Base-by-base conservation (phyloP, 1,139 yeast species). In the Magnusiomyces tetraspermus region DNA sequence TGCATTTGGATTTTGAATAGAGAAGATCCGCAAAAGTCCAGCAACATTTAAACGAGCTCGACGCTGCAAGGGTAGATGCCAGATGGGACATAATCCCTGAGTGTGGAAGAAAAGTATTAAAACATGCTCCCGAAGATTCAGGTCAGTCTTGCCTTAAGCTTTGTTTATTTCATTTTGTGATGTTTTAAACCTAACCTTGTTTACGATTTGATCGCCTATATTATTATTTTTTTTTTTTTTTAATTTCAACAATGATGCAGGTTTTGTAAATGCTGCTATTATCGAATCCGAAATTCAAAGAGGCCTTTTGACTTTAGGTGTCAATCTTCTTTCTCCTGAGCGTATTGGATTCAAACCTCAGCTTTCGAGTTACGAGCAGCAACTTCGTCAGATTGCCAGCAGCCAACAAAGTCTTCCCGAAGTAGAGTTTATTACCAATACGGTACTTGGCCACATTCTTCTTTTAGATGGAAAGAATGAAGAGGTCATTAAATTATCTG, bases 81-180 rank as follows among this genome's bases (percentile, higher is more conserved):
- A 48, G 56, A 24, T 60, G 64, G 62, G 52, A 55, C 8, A 53
- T 50, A 15, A 58, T 62, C 3, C 58, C 62, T 2, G 63, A 61
- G 46, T 53, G 60, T 30, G 60, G 56, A 11, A 53, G 60, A 6
- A 60, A 60, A 49, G 56, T 59, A n/a, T 50, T 52, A 23, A 60
- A 59, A 46, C 56, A 56, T 41, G 49, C 58, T 10, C 53, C 58
- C 13, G 51, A 48, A 21, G 52, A 53, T 36, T 30, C 53, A 21
- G 50, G 56, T 54, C 30, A 43, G 54, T 50, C 24, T 3, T 17
- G 11, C 11, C 11, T 11, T 6, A 28, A 6, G 11, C 11, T 28
- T 28, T 28, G 33, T 6, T 28, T 28, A 8, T 28, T 11, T 28
- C 11, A 28, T 28, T 6, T 11, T 11, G 11, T 8, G 11, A 28